Conservation (phyloP, 1,139 yeast species). For the Schwanniomyces etchellsii region DNA sequence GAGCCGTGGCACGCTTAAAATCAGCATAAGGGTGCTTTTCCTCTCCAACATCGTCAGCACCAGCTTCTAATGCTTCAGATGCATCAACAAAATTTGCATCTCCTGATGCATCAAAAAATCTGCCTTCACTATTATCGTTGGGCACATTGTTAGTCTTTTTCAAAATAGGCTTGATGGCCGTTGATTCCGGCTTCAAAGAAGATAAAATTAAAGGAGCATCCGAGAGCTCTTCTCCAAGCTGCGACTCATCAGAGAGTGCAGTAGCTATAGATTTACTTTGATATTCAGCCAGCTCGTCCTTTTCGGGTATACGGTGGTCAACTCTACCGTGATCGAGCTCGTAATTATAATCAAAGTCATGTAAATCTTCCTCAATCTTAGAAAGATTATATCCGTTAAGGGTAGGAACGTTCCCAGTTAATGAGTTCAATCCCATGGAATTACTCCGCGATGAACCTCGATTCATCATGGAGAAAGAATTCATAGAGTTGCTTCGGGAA, state of each 20-base stretch:
- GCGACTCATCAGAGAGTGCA: not conserved
- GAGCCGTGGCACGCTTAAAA: slow-evolving; percentile 2
- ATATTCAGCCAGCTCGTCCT: too few relatives aligned
- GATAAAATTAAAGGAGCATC: not conserved
- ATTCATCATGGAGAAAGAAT: slow-evolving; percentile 8
- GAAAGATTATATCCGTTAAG: slow-evolving; percentile 19
- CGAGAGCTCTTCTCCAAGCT: not conserved
- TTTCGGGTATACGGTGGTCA: too few relatives aligned
- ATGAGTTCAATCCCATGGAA: slow-evolving; percentile 17
- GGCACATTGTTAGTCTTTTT: slow-evolving; percentile 16
- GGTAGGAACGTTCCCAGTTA: slow-evolving; percentile 9
- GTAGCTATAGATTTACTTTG: not conserved
- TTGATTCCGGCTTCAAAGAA: slow-evolving; percentile 7
- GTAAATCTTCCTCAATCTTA: slow-evolving; percentile 42
- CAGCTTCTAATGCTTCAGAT: slow-evolving; percentile 3
- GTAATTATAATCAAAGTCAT: slow-evolving; percentile 40
- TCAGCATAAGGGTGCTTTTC: slow-evolving; percentile 1
- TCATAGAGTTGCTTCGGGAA: slow-evolving; percentile 30
- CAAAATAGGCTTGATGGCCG: slow-evolving; percentile 32
- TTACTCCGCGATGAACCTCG: slow-evolving; percentile 10
- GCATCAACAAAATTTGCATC: slow-evolving; percentile 1
- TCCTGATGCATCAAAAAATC: too few relatives aligned
- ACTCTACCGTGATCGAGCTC: too few relatives aligned
- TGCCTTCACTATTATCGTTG: too few relatives aligned
- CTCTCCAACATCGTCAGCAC: slow-evolving; percentile 1